phyloP scores from a whole-genome alignment of 1,284 basidiomycete species.

The Trichosporon sp. region DNA sequence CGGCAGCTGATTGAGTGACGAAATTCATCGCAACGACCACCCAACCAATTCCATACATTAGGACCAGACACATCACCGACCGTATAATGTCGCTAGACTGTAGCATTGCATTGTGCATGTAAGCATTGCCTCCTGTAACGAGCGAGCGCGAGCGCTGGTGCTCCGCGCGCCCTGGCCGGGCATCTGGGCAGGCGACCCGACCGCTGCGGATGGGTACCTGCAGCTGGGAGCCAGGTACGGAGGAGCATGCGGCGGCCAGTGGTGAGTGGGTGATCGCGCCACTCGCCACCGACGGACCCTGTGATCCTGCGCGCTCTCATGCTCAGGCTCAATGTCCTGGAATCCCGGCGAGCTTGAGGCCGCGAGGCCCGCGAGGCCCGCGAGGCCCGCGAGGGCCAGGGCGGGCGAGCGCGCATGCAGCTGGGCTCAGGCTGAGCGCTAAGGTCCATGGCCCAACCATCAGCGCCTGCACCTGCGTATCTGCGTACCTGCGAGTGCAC shows the following conservation, averaged over 20 bases:
- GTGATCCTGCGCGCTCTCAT: neutral
- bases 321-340: too few species aligned
- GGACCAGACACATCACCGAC: neutral
- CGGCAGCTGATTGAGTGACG: neutral
- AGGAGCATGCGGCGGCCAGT: neutral
- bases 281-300: neutral
- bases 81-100: conserved; percentile 1
- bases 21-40: neutral
- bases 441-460: too few species aligned
- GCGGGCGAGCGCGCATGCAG: too few species aligned
- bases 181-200: too few species aligned
- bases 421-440: too few species aligned
- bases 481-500: too few species aligned
- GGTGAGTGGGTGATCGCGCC: neutral
- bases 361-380: too few species aligned
- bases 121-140: neutral
- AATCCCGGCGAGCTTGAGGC: too few species aligned
- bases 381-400: too few species aligned
- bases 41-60: neutral
- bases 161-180: neutral
- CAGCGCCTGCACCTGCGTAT: too few species aligned
- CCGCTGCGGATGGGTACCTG: neutral
- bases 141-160: neutral
- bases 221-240: neutral
- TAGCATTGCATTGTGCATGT: conserved; percentile 6